Conservation (phyloP, 768 basidiomycete genomes). For the Podaxis carcinomalis region DNA sequence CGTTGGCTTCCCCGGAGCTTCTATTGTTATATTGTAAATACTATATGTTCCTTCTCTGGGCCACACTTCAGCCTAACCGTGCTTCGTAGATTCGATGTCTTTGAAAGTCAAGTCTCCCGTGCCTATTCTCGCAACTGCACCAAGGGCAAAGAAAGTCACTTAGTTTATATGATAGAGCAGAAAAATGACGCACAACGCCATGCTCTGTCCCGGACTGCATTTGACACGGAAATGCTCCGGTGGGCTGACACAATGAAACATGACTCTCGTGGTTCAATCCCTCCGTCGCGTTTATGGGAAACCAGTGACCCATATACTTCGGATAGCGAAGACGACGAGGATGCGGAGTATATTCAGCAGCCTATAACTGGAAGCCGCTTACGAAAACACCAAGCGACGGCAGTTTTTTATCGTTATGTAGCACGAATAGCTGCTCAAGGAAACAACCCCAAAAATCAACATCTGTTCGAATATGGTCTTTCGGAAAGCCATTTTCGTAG, state of each 20-base stretch:
- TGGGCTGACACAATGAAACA: constrained; percentile 49
- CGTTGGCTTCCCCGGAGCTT: constrained; percentile 51
- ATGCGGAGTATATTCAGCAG: constrained; percentile 33
- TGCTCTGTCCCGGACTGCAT: constrained; percentile 38
- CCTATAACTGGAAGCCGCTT: constrained; percentile 60
- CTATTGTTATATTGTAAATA: constrained; percentile 59
- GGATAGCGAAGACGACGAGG: constrained; percentile 46
- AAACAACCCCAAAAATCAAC: constrained; percentile 15
- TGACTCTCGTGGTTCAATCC: constrained; percentile 34
- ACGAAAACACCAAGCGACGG: constrained; percentile 52
- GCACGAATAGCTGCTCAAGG: constrained; percentile 17
- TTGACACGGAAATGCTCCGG: constrained; percentile 33
- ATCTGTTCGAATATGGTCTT: constrained; percentile 35
- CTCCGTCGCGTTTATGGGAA: constrained; percentile 39
- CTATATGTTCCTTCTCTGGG: not conserved
- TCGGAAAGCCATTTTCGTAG: constrained; percentile 20
- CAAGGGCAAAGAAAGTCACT: constrained; percentile 41
- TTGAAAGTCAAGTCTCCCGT: constrained; percentile 59
- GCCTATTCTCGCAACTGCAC: constrained; percentile 48
- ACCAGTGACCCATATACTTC: constrained; percentile 39
- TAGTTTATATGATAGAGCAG: constrained; percentile 62
- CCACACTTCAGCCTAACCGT: not conserved
- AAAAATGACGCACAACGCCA: constrained; percentile 53
- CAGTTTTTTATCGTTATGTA: constrained; percentile 51
- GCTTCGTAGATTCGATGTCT: constrained; percentile 48